A percentile compares a stretch with the other conserved stretches of the same genome.
Conservation (phyloP, 1,284 basidiomycete genomes). For the Exobasidium rhododendri region DNA sequence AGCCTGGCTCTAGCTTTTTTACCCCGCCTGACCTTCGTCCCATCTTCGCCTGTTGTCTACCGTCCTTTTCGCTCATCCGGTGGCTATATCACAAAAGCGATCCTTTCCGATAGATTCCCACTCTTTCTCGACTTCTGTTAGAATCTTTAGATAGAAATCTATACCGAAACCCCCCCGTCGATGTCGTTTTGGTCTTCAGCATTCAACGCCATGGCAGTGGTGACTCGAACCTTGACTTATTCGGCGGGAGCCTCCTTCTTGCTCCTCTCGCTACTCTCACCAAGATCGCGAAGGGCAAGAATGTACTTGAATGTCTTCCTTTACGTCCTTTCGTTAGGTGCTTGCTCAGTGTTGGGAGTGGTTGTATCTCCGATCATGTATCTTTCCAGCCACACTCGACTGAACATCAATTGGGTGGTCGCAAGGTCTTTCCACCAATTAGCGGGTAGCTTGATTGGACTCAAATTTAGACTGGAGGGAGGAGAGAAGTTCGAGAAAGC, state of each 20-base stretch:
- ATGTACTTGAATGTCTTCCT: constrained; percentile 56
- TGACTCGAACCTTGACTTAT: constrained; percentile 34
- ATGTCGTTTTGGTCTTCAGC: constrained; percentile 10
- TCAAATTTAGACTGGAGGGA: constrained; percentile 77
- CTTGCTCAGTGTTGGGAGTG: constrained; percentile 73
- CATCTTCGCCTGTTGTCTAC: no score
- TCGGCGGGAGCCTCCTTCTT: constrained; percentile 31
- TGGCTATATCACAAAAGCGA: no score
- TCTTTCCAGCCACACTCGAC: constrained; percentile 65
- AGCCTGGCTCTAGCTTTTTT: no score
- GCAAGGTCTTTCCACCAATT: constrained; percentile 79
- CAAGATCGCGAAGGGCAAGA: constrained; percentile 35
- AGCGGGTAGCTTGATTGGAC: constrained; percentile 66
- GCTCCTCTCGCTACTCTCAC: constrained; percentile 40
- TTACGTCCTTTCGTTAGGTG: constrained; percentile 72
- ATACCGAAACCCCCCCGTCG: no score
- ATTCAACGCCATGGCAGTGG: constrained; percentile 34
- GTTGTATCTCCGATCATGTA: constrained; percentile 70
- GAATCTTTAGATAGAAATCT: no score
- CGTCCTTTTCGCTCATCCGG: no score
- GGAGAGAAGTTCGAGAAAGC: constrained; percentile 68
- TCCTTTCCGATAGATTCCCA: no score
- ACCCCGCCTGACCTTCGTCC: no score
- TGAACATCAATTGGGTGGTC: constrained; percentile 80
- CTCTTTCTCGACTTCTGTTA: no score